Conservation (phyloP, 1,284 basidiomycete species). For the Irpex rosettiformis region DNA sequence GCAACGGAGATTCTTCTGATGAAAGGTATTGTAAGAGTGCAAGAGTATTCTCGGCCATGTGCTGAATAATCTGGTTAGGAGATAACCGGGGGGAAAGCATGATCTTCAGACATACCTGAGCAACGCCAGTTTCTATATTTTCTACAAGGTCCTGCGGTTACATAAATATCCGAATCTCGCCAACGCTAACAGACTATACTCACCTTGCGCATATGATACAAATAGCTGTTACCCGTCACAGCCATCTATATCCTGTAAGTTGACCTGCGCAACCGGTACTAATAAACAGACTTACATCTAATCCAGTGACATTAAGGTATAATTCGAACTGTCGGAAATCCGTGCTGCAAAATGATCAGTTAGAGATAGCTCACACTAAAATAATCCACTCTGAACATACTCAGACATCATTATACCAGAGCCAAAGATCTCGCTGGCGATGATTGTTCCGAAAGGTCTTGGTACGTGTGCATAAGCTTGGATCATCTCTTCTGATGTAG, state of each 20-base stretch:
- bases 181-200: not conserved
- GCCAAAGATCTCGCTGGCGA: slow-evolving; percentile 93
- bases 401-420: slow-evolving; percentile 81
- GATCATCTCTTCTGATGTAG: slow-evolving; percentile 93
- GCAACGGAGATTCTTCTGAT: slow-evolving; percentile 60
- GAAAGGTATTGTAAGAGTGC: slow-evolving; percentile 83
- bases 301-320: slow-evolving; percentile 84
- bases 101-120: slow-evolving; percentile 42
- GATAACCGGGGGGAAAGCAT: not conserved
- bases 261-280: not conserved
- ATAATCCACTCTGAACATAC: not conserved
- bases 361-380: not conserved
- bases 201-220: slow-evolving; percentile 87
- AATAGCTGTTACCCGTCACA: slow-evolving; percentile 88
- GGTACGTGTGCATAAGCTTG: slow-evolving; percentile 86
- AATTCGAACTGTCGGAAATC: slow-evolving; percentile 94
- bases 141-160: slow-evolving; percentile 65
- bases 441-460: slow-evolving; percentile 85
- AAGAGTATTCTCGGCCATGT: slow-evolving; percentile 91
- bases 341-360: slow-evolving; percentile 50
- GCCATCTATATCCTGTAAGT: slow-evolving; percentile 68
- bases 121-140: slow-evolving; percentile 78
- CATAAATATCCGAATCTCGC: not conserved
- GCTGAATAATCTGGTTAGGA: slow-evolving; percentile 36
- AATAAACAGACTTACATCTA: slow-evolving; percentile 59